Base-by-base conservation (phyloP, 305 asterid species). In the Galium porrigens region DNA sequence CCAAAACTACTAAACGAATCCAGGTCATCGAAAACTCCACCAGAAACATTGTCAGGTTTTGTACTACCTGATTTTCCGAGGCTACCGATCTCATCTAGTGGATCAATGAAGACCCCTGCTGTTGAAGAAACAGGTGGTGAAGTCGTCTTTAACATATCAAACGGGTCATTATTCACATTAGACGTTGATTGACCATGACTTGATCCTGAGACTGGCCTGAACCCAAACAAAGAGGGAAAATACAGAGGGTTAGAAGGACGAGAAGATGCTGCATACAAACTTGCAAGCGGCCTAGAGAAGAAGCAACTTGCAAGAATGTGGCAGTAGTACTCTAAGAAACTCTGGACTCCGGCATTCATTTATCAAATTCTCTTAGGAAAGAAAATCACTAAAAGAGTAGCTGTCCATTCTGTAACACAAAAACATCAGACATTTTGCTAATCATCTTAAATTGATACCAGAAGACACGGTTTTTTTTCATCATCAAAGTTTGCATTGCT, bases 21-120 rank as follows among this genome's bases (percentile, higher is more conserved):
- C 61, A 90, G 69, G 76, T 85, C 90, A 79, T 86, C 90, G 79
- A 92, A 92, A 73, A 76, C 83, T 72, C 82, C 86, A 66, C 74
- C 86, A 76, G 78, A 66, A 61, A 75, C 80, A 65, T 77, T 73
- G 65, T 80, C 92, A 70, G 77, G 76, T 67, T 80, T 82, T 30
- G 74, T 69, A 71, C 80, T 86, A 66, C 82, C 77, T 41, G 95
- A 79, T 68, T 80, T 86, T 59, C 83, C 80, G 63, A 79, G 63
- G 74, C 76, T 85, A 67, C 78, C 73, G 18, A 82, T 80, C 76
- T 89, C 90, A 29, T 85, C 87, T 63, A 86, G 75, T 65, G 95
- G 90, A 81, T 85, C 92, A 3, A 78, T 56, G 63, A 77, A 80
- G 67, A 68, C 72, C 48, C 81, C 73, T 10, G 84, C 72, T 15